A percentile compares a stretch with the other conserved stretches of the same genome.
phyloP scores from a whole-genome alignment of 805 yeast species.

The Barnettozyma californica region DNA sequence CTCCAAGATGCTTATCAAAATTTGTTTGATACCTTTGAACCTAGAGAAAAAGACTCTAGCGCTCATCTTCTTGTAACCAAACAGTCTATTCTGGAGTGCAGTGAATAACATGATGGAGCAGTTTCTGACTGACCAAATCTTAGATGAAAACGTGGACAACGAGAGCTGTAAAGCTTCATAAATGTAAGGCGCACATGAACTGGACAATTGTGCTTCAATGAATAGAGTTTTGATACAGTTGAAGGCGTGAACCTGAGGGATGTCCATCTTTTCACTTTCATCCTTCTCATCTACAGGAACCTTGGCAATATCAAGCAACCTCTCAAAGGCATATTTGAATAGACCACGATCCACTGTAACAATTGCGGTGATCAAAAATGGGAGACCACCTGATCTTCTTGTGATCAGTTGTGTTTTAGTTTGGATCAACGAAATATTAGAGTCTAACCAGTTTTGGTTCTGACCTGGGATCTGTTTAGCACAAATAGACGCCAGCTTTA shows the following conservation, averaged over 20 bases:
- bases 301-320: slow-evolving; percentile 50
- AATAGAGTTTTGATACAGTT: slow-evolving; percentile 77
- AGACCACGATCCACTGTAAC: slow-evolving; percentile 41
- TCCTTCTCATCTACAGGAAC: slow-evolving; percentile 41
- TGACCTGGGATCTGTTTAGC: slow-evolving; percentile 29
- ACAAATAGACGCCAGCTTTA: slow-evolving; percentile 60
- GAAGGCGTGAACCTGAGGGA: slow-evolving; percentile 92
- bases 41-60: slow-evolving; percentile 69
- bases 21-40: slow-evolving; percentile 46
- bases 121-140: slow-evolving; percentile 82
- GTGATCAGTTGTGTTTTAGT: slow-evolving; percentile 66
- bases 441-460: slow-evolving; percentile 54
- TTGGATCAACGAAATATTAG: slow-evolving; percentile 48
- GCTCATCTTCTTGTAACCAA: slow-evolving; percentile 54
- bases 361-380: slow-evolving; percentile 70
- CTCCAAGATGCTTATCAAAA: slow-evolving; percentile 41
- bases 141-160: slow-evolving; percentile 55
- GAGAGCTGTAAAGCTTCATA: slow-evolving; percentile 57
- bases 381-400: slow-evolving; percentile 90
- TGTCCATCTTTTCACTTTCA: slow-evolving; percentile 53
- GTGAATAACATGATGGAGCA: slow-evolving; percentile 93
- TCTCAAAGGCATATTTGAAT: slow-evolving; percentile 44
- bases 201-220: slow-evolving; percentile 62
- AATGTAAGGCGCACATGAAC: slow-evolving; percentile 43
- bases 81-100: slow-evolving; percentile 72